These are phyloP conservation scores for Venturia asperata DNA, from an alignment of 2,329 filamentous ascomycete genomes.

Conservation along the genomic window DNA sequence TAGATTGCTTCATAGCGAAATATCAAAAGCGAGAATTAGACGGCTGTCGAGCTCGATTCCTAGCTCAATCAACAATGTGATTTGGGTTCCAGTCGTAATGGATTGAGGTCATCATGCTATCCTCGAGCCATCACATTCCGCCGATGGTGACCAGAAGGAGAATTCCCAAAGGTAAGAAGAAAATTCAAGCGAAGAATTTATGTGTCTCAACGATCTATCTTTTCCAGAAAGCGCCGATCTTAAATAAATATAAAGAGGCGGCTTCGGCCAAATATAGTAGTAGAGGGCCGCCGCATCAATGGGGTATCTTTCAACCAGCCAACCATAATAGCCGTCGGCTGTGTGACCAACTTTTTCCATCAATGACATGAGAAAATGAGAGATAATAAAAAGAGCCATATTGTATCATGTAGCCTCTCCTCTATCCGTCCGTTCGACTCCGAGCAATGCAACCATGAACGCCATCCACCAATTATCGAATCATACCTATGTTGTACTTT, in stretches of 20 bases:
- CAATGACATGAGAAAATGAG: neutral
- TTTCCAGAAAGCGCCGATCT: neutral
- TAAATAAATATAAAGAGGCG: neutral
- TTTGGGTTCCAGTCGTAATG: too few relatives aligned
- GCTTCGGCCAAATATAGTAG: too few relatives aligned
- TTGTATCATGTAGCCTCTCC: neutral
- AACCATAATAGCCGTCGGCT: neutral
- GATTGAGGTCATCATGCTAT: too few relatives aligned
- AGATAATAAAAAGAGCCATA: neutral
- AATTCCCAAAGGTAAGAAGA: too few relatives aligned
- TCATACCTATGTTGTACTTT: neutral
- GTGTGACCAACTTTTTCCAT: neutral
- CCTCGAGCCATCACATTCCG: too few relatives aligned
- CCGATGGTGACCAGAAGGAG: too few relatives aligned
- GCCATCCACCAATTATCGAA: neutral
- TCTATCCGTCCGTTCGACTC: neutral
- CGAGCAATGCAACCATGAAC: slow-evolving; percentile 14
- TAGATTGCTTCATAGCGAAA: too few relatives aligned
- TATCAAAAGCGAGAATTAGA: too few relatives aligned
- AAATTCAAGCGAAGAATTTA: too few relatives aligned
- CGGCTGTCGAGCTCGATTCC: too few relatives aligned
- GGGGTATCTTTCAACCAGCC: slow-evolving; percentile 6
- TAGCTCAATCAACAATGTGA: too few relatives aligned
- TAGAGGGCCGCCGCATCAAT: neutral
- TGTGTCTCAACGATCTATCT: neutral